A percentile compares a stretch with the other conserved stretches of the same genome.
These are phyloP conservation scores for Mesotaenium endlicherianum DNA, from an alignment of 139 green algal genomes.

Conservation along the genomic window DNA sequence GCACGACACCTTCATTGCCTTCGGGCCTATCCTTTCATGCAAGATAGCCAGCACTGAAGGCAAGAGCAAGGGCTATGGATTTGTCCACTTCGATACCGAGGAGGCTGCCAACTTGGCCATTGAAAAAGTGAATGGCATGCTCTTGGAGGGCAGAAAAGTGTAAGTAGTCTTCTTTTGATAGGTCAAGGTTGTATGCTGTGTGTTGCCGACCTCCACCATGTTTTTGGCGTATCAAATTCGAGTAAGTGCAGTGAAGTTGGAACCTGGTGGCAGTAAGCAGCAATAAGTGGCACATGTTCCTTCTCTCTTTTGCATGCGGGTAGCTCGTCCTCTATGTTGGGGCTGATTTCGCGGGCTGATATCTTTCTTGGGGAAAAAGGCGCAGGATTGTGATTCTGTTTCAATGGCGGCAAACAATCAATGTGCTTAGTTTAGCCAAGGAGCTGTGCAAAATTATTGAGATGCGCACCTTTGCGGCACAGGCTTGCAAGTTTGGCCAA, in stretches of 20 bases:
- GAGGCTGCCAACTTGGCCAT: slow-evolving; percentile 61
- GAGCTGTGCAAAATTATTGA: too few relatives aligned
- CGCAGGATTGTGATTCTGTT: too few relatives aligned
- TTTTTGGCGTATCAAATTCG: neutral
- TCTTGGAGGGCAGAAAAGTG: slow-evolving; percentile 59
- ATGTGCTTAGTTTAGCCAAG: too few relatives aligned
- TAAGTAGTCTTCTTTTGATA: too few relatives aligned
- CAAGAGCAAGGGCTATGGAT: slow-evolving; percentile 61
- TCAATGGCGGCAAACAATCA: too few relatives aligned
- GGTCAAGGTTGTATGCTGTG: too few relatives aligned
- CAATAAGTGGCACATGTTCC: neutral
- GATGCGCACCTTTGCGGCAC: too few relatives aligned
- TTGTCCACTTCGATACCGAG: slow-evolving; percentile 64
- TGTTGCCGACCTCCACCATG: neutral
- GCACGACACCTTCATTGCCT: slow-evolving; percentile 61
- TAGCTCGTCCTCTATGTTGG: neutral
- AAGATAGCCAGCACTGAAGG: slow-evolving; percentile 56
- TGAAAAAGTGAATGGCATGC: slow-evolving; percentile 67
- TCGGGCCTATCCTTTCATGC: slow-evolving; percentile 61
- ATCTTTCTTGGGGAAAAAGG: neutral
- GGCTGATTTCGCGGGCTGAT: too few relatives aligned
- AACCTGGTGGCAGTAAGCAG: neutral
- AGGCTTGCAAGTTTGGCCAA: too few relatives aligned
- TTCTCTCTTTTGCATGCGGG: neutral
- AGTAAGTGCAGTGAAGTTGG: neutral